Conservation (phyloP, 1,284 basidiomycete genomes). For the Naganishia sp. region DNA sequence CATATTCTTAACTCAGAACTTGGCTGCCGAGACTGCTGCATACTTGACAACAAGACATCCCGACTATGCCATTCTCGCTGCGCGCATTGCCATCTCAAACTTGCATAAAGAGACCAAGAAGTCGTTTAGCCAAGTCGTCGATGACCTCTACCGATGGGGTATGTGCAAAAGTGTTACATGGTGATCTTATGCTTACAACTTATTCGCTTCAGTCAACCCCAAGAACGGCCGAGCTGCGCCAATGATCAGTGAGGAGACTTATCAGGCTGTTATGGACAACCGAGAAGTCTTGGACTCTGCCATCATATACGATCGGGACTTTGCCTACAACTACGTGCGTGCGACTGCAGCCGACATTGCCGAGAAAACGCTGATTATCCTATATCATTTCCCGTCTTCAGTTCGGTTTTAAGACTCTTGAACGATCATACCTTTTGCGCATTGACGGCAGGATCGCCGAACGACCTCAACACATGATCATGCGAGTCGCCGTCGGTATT, state of each 20-base stretch:
- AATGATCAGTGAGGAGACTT: constrained; percentile 90
- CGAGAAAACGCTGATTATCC: neutral
- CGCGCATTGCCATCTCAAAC: constrained; percentile 97
- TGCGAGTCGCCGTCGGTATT: constrained; percentile 98
- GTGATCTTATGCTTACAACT: neutral
- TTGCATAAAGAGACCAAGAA: constrained; percentile 99
- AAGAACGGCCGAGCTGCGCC: constrained; percentile 85
- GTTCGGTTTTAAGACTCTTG: constrained; percentile 99
- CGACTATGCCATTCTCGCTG: constrained; percentile 97
- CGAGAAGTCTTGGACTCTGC: constrained; percentile 85
- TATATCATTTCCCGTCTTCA: constrained; percentile 44
- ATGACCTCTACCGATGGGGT: constrained; percentile 89
- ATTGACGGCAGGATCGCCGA: constrained; percentile 95
- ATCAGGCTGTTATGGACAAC: constrained; percentile 79
- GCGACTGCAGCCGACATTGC: neutral
- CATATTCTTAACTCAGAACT: constrained; percentile 61
- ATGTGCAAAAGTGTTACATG: constrained; percentile 40
- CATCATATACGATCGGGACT: constrained; percentile 97
- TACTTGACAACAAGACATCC: constrained; percentile 96
- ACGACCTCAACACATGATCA: constrained; percentile 98
- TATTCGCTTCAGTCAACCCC: constrained; percentile 73
- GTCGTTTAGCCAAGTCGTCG: constrained; percentile 87
- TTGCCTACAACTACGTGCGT: constrained; percentile 87
- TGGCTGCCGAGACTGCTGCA: constrained; percentile 94
- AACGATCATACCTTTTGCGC: constrained; percentile 94